A percentile compares a stretch with the other conserved stretches of the same genome.
Conservation (phyloP, 306 rosid species). For the Quillaja saponaria region DNA sequence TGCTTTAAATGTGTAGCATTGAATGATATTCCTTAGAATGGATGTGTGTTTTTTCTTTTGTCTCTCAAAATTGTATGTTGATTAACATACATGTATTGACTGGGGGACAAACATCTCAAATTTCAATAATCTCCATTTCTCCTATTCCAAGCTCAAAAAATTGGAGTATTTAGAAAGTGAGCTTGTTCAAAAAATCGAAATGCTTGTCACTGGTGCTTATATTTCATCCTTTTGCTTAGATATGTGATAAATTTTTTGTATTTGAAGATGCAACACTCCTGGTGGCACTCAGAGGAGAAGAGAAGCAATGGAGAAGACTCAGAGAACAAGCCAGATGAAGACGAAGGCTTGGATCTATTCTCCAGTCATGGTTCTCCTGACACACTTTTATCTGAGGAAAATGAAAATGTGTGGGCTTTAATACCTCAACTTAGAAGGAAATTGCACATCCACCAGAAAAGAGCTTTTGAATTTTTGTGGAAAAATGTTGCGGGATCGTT, state of each 20-base stretch:
- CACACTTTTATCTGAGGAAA: constrained; percentile 49
- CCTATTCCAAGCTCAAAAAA: too few relatives aligned
- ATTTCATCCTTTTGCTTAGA: too few relatives aligned
- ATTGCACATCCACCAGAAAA: constrained; percentile 75
- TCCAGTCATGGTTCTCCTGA: constrained; percentile 33
- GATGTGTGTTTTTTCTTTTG: too few relatives aligned
- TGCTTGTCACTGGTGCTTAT: too few relatives aligned
- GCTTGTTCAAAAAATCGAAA: too few relatives aligned
- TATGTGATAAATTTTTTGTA: constrained; percentile 28
- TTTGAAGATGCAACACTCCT: constrained; percentile 54
- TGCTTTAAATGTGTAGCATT: too few relatives aligned
- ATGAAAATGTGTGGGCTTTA: constrained; percentile 72
- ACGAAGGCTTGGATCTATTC: constrained; percentile 46
- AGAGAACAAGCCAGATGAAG: constrained; percentile 40
- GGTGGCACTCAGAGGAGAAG: constrained; percentile 57
- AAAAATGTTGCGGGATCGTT: constrained; percentile 71
- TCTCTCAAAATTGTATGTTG: too few relatives aligned
- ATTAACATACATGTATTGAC: too few relatives aligned
- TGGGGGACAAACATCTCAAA: too few relatives aligned
- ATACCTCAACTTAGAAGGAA: constrained; percentile 45
- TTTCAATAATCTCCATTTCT: too few relatives aligned
- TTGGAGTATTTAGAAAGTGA: too few relatives aligned
- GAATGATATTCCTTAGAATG: too few relatives aligned
- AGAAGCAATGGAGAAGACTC: constrained; percentile 39
- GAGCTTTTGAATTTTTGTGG: constrained; percentile 92